phyloP scores from a whole-genome alignment of 2,329 filamentous ascomycete genomes.

The Elsinoe australis region DNA sequence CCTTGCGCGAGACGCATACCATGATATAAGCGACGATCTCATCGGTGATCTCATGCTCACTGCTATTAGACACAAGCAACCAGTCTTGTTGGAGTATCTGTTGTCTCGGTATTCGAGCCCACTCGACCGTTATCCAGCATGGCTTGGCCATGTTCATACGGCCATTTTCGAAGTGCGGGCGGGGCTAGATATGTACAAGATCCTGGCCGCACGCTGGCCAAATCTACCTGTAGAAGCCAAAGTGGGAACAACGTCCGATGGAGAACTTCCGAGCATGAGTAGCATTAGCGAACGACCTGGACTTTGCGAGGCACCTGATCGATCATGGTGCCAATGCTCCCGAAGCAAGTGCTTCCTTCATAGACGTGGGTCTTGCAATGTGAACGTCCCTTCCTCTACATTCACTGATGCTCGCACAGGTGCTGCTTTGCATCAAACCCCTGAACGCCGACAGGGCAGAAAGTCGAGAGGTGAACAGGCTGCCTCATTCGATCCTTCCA shows the following conservation, averaged over 20 bases:
- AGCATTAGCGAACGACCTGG: background rate
- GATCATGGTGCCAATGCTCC: background rate
- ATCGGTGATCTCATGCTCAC: background rate
- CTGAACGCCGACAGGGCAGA: no score
- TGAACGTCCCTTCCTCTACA: no score
- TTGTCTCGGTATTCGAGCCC: background rate
- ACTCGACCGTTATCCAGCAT: background rate
- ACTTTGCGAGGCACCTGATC: background rate
- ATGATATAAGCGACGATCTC: background rate
- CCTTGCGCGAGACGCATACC: background rate
- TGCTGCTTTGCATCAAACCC: no score
- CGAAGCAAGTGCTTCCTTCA: background rate
- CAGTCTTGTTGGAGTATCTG: background rate
- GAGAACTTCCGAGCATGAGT: background rate
- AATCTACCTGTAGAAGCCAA: background rate
- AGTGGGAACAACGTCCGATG: background rate
- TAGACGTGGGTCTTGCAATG: background rate
- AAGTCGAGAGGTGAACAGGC: no score
- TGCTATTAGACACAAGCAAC: background rate
- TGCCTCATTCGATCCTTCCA: no score
- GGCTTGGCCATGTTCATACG: background rate
- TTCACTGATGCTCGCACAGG: background rate
- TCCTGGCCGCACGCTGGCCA: background rate
- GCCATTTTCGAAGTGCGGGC: background rate
- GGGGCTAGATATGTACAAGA: slow-evolving; percentile 5